These are phyloP conservation scores for Saccharomyces hybrid DNA, from an alignment of 1,139 yeast species.

Conservation along the genomic window DNA sequence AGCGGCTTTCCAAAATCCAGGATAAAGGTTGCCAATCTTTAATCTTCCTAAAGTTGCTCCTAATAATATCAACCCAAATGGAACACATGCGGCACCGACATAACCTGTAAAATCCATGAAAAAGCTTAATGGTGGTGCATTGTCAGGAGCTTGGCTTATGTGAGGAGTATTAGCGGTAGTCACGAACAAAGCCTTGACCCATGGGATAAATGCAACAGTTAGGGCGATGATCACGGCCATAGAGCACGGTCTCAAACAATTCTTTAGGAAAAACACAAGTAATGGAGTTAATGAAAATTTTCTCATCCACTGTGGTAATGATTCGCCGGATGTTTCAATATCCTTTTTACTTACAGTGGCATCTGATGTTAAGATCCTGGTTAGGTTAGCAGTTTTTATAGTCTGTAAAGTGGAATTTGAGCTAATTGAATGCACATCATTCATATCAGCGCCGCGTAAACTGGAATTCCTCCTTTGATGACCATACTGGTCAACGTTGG, in stretches of 20 bases:
- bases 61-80: constrained; percentile 65
- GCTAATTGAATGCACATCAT: constrained; percentile 1
- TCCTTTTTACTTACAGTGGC: constrained; percentile 29
- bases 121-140: constrained; percentile 70
- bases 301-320: constrained; percentile 23
- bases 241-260: constrained; percentile 65
- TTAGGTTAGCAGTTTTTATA: constrained; percentile 17
- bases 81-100: constrained; percentile 78
- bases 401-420: background rate
- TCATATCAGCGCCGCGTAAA: constrained; percentile 4
- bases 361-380: constrained; percentile 30
- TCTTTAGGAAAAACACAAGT: constrained; percentile 39
- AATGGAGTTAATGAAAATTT: constrained; percentile 26
- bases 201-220: constrained; percentile 73
- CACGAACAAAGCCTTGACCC: constrained; percentile 75
- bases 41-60: constrained; percentile 81
- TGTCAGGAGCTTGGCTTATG: constrained; percentile 69
- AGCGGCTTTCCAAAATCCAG: constrained; percentile 59
- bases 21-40: constrained; percentile 48
- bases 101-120: constrained; percentile 68
- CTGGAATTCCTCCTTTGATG: constrained; percentile 15
- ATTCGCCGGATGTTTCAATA: constrained; percentile 27
- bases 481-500: constrained; percentile 38
- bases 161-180: constrained; percentile 29
- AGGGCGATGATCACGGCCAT: constrained; percentile 55